Evolutionary conservation across 495 filamentous ascomycete genomes (phyloP).

Genomic region (Oidiodendron maius): DNA sequence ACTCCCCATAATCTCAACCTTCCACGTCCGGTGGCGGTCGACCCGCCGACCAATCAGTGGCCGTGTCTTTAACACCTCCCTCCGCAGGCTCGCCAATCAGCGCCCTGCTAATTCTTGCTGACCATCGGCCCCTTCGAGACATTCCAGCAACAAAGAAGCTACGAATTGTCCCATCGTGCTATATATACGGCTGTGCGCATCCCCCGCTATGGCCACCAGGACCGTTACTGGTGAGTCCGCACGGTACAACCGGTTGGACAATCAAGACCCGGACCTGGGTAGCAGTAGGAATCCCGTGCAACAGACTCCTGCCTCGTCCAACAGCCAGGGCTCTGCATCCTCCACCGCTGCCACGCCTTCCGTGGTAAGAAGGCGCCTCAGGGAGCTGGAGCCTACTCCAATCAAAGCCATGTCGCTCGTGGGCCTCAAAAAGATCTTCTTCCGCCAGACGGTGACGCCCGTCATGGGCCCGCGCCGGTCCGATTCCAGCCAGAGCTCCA

Average conservation of each 20-base stretch:
- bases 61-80: neutral
- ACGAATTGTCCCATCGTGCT: neutral
- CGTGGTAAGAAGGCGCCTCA: slow-evolving; percentile 3
- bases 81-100: neutral
- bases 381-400: slow-evolving; percentile 4
- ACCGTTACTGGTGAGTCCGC: slow-evolving; percentile 1
- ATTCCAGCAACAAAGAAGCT: neutral
- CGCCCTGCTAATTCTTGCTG: neutral
- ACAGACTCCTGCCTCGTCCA: neutral
- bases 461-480: neutral
- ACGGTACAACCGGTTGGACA: slow-evolving; percentile 3
- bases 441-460: slow-evolving; percentile 9
- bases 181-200: neutral
- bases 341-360: neutral
- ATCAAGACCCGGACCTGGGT: neutral
- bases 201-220: slow-evolving; percentile 7
- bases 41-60: neutral
- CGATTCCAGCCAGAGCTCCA: neutral
- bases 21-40: too few relatives aligned
- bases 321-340: neutral
- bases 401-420: slow-evolving; percentile 19
- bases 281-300: neutral
- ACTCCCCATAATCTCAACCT: too few relatives aligned
- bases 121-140: neutral
- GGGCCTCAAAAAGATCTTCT: slow-evolving; percentile 23